Evolutionary conservation across 441 rosid genomes (phyloP).

Genomic region (Bruguiera hainesii): DNA sequence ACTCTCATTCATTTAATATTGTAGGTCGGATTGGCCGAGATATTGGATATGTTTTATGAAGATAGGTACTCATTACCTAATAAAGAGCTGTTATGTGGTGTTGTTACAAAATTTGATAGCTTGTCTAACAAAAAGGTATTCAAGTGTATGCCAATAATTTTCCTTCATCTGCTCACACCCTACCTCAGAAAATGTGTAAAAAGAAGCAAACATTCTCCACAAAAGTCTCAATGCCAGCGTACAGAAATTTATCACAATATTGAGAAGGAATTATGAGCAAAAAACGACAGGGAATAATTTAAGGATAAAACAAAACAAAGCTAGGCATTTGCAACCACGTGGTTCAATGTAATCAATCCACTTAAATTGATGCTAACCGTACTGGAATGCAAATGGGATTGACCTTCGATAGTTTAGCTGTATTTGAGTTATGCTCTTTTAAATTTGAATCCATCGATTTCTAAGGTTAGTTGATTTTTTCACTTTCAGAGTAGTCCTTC

Average conservation of each 20-base stretch:
- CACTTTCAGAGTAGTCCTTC: slow-evolving; percentile 55
- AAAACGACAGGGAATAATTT: too few relatives aligned
- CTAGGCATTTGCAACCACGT: too few relatives aligned
- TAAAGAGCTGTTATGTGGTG: slow-evolving; percentile 54
- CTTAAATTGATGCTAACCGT: too few relatives aligned
- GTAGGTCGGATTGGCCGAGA: slow-evolving; percentile 77
- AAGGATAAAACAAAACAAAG: too few relatives aligned
- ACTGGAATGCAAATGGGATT: not conserved
- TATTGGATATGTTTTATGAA: slow-evolving; percentile 76
- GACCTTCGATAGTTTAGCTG: not conserved
- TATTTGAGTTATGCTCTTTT: not conserved
- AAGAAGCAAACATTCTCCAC: not conserved
- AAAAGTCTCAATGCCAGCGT: not conserved
- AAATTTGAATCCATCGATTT: slow-evolving; percentile 2
- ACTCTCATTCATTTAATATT: slow-evolving; percentile 21
- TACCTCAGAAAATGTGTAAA: too few relatives aligned
- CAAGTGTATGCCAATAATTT: slow-evolving; percentile 4
- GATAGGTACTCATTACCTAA: slow-evolving; percentile 70
- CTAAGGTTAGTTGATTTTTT: slow-evolving; percentile 20
- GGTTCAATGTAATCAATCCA: too few relatives aligned
- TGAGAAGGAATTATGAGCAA: too few relatives aligned
- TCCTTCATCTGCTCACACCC: not conserved
- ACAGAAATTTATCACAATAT: too few relatives aligned
- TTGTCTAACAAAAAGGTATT: slow-evolving; percentile 64
- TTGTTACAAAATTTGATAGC: slow-evolving; percentile 35